Percentiles rank a stretch among this genome's conserved stretches.
Evolutionary conservation across 163 green algal species (phyloP).

Genomic region (Scenedesmus sp.): DNA sequence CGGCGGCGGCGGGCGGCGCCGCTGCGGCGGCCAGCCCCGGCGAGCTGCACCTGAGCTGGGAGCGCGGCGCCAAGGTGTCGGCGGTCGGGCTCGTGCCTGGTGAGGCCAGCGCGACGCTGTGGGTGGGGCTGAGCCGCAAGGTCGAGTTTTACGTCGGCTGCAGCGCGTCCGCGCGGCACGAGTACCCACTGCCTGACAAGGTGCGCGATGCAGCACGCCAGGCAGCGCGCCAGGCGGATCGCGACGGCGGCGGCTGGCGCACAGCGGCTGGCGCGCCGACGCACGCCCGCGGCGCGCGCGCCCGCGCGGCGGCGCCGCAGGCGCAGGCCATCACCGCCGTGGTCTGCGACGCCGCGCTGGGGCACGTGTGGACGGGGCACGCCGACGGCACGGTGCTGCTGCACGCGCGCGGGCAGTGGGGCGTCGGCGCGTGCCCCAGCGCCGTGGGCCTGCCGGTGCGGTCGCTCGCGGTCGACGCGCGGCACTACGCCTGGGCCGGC

Average conservation of each 20-base stretch:
- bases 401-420: neutral
- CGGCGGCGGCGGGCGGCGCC: neutral
- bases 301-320: neutral
- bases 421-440: neutral
- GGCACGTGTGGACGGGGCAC: constrained; percentile 23
- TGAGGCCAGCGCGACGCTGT: neutral
- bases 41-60: constrained; percentile 16
- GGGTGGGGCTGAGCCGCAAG: constrained; percentile 18
- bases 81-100: constrained; percentile 3
- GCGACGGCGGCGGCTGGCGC: too few relatives aligned
- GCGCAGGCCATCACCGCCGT: constrained; percentile 8
- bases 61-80: neutral
- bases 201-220: too few relatives aligned
- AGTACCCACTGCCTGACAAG: constrained; percentile 11
- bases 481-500: constrained; percentile 20
- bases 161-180: neutral
- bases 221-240: too few relatives aligned
- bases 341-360: neutral
- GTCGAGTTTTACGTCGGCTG: constrained; percentile 30
- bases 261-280: too few relatives aligned
- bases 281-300: neutral
- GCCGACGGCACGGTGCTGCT: constrained; percentile 27
- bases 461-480: neutral
- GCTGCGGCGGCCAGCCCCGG: neutral
- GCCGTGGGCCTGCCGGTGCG: constrained; percentile 15